Base-by-base conservation (phyloP, 495 filamentous ascomycete species). In the Gamarada debralockiae region DNA sequence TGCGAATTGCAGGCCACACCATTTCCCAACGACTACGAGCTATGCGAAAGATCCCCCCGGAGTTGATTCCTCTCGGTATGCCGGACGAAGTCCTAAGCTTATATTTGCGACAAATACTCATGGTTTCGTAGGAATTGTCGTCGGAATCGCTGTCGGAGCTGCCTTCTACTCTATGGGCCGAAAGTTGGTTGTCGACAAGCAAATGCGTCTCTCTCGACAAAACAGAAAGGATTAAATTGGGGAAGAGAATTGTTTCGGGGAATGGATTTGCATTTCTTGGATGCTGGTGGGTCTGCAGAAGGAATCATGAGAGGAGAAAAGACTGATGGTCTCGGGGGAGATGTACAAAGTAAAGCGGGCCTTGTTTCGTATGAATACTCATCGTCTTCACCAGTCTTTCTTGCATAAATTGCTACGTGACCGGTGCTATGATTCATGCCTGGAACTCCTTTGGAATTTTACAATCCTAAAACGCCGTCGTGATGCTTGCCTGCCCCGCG, bases 11-110 rank as follows among this genome's bases (percentile, higher is more conserved):
- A 98, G 93, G 89, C 67, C 93, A 97, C 76, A 97, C 93, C 53
- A 85, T 99, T 73, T 97, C 93, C 41, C 93, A 99, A 76, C 87
- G 95, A 61, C 77, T 99, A 55, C 85, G 93, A 62, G 80, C 77
- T 57, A 73, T 97, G 54, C 90, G 87, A 81, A 82, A 81, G 75
- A 83, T 96, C 65, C 93, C 93, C 54, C 83, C 92, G 44, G 93
- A 99, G 78, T 79, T 99, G 82, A 82, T 92, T 64, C 93, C 93
- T 61, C 82, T 99, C 59, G 90, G 92, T 96, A 85, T 69, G 83
- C 76, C 44, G 61, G 24, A 25, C 20, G n/a, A n/a, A n/a, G n/a
- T n/a, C n/a, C n/a, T n/a, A n/a, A n/a, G n/a, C n/a, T n/a, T n/a
- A n/a, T n/a, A n/a, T n/a, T n/a, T n/a, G n/a, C n/a, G n/a, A n/a